A percentile compares a stretch with the other conserved stretches of the same genome.
phyloP scores from a whole-genome alignment of 106 monocot species.

The Apostasia ramifera region DNA sequence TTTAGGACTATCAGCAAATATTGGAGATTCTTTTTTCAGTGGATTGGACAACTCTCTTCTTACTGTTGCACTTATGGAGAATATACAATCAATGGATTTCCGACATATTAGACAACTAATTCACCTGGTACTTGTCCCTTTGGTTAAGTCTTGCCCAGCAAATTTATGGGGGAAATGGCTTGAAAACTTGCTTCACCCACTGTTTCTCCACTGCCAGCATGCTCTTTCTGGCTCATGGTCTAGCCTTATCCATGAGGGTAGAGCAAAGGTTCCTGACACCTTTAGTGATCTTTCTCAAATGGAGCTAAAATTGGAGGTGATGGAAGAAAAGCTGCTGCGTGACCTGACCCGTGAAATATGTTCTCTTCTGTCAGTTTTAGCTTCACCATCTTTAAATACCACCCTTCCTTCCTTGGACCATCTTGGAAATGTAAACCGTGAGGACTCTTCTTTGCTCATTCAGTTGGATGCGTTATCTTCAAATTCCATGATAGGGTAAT shows the following conservation, averaged over 20 bases:
- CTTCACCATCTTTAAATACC: constrained; percentile 52
- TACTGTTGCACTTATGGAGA: constrained; percentile 68
- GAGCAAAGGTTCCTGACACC: constrained; percentile 84
- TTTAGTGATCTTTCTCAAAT: constrained; percentile 67
- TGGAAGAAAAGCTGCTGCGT: constrained; percentile 93
- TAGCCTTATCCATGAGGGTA: constrained; percentile 58
- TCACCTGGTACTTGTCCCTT: constrained; percentile 63
- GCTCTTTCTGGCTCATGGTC: constrained; percentile 82
- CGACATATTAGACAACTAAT: constrained; percentile 83
- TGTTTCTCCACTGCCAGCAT: constrained; percentile 82
- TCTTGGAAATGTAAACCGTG: constrained; percentile 46
- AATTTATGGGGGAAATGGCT: constrained; percentile 65
- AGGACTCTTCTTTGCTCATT: constrained; percentile 40
- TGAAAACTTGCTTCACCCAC: constrained; percentile 63
- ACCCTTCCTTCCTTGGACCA: constrained; percentile 78
- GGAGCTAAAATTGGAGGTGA: constrained; percentile 89
- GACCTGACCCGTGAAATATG: constrained; percentile 86
- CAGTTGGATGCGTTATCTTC: constrained; percentile 46
- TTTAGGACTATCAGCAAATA: constrained; percentile 68
- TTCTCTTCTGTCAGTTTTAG: constrained; percentile 62
- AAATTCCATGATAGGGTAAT: constrained; percentile 69
- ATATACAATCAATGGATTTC: constrained; percentile 92
- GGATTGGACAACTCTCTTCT: constrained; percentile 57
- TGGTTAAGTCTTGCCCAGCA: constrained; percentile 71
- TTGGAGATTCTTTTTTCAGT: constrained; percentile 68